phyloP scores from a whole-genome alignment of 208 protist species.

The Crithidia brevicula region DNA sequence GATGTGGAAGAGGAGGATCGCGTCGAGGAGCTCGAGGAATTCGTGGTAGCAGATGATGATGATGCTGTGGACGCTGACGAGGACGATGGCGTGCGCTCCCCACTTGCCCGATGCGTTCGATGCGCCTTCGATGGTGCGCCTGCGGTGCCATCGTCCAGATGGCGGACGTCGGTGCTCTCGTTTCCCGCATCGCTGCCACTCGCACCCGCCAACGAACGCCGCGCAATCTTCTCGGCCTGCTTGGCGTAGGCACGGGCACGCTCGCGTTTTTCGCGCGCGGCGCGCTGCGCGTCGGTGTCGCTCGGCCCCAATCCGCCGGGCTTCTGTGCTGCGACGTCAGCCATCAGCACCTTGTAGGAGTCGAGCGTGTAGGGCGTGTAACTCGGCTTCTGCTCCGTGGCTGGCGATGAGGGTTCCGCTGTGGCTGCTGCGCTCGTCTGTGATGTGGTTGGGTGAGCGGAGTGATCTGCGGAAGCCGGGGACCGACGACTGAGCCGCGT shows the following conservation, averaged over 20 bases:
- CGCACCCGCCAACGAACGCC: constrained; percentile 18
- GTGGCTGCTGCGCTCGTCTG: not conserved
- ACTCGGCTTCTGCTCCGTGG: constrained; percentile 2
- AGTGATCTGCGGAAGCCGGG: constrained; percentile 3
- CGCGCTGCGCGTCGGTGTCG: constrained; percentile 83
- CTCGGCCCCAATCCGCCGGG: constrained; percentile 65
- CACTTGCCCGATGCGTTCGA: too few species aligned
- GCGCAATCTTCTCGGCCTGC: constrained; percentile 37
- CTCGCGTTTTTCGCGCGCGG: constrained; percentile 47
- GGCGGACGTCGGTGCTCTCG: too few species aligned
- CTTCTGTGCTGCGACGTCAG: constrained; percentile 42
- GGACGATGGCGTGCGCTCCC: too few species aligned
- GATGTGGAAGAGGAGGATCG: too few species aligned
- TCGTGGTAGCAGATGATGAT: too few species aligned
- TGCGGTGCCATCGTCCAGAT: too few species aligned
- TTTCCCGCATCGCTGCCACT: not conserved
- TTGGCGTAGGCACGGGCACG: constrained; percentile 63
- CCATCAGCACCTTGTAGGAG: constrained; percentile 77
- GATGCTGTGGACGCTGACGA: too few species aligned
- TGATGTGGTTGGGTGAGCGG: too few species aligned
- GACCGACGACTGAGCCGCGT: not conserved
- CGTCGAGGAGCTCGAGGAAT: too few species aligned
- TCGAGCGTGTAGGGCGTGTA: constrained; percentile 75
- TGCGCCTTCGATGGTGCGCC: too few species aligned
- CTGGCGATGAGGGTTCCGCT: not conserved